A percentile compares a stretch with the other conserved stretches of the same genome.
phyloP scores from a whole-genome alignment of 495 filamentous ascomycete genomes.

The Neurospora sp. region DNA sequence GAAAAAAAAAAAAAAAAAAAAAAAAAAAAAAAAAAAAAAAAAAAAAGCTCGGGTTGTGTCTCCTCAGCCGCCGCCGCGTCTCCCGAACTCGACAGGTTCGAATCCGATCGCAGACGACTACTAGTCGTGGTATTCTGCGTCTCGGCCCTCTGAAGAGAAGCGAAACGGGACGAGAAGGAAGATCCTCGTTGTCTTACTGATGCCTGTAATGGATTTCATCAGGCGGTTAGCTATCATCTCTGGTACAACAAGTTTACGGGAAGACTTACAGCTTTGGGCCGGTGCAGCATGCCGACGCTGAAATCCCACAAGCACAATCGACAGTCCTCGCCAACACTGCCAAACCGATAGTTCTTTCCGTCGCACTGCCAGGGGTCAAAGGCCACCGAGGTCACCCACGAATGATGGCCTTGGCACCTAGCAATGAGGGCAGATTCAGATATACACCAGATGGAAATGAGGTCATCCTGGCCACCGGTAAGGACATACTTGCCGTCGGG shows the following conservation, averaged over 20 bases:
- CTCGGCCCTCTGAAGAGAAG: conserved; percentile 36
- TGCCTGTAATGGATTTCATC: conserved; percentile 14
- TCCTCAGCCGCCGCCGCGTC: conserved; percentile 35
- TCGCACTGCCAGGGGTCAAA: conserved; percentile 98
- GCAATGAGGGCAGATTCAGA: conserved; percentile 77
- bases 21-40: not conserved
- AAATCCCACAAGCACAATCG: conserved; percentile 92
- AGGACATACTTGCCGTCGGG: conserved; percentile 94
- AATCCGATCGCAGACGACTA: conserved; percentile 55
- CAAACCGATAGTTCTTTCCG: conserved; percentile 86
- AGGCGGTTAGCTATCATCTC: conserved; percentile 2
- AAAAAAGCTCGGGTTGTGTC: not conserved
- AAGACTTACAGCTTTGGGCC: conserved; percentile 56
- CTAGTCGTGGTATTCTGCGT: conserved; percentile 40
- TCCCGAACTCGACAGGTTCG: conserved; percentile 38
- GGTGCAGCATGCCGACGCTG: conserved; percentile 87
- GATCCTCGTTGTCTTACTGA: conserved; percentile 50
- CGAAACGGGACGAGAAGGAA: conserved; percentile 48
- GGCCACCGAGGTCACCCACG: conserved; percentile 86
- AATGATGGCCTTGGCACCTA: conserved; percentile 83
- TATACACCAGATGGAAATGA: conserved; percentile 89
- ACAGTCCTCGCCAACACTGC: conserved; percentile 91
- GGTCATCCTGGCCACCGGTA: conserved; percentile 91
- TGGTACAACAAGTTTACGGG: too few species aligned
- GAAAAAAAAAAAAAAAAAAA: not conserved